These are phyloP conservation scores for Aphanomyces stellatus DNA, from an alignment of 352 stramenopile species.

Conservation along the genomic window DNA sequence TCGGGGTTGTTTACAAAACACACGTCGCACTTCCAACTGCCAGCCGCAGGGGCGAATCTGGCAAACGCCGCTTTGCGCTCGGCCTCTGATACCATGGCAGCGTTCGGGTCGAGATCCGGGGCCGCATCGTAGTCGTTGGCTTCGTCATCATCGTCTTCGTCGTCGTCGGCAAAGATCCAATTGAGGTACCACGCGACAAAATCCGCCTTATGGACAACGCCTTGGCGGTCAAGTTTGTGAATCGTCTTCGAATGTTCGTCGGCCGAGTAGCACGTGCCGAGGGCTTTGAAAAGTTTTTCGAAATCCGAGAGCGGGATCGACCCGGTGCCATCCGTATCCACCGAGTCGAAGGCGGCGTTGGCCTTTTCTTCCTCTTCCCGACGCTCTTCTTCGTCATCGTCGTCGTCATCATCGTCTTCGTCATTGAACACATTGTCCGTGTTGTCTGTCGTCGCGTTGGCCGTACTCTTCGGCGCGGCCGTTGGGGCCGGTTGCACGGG, in stretches of 20 bases:
- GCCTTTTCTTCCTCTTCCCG: constrained; percentile 52
- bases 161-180: constrained; percentile 43
- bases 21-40: constrained; percentile 5
- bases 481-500: neutral
- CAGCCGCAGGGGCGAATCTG: constrained; percentile 33
- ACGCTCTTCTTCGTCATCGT: constrained; percentile 55
- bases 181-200: constrained; percentile 56
- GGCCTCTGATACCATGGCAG: constrained; percentile 41
- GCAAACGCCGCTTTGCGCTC: constrained; percentile 41
- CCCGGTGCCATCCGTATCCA: constrained; percentile 26
- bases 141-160: constrained; percentile 41
- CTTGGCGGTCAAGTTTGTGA: constrained; percentile 33
- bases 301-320: constrained; percentile 36
- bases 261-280: constrained; percentile 48
- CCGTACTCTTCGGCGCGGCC: neutral
- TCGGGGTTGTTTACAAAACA: neutral
- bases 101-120: constrained; percentile 5
- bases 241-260: constrained; percentile 39
- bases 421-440: constrained; percentile 45
- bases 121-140: constrained; percentile 23
- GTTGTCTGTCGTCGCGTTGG: constrained; percentile 12
- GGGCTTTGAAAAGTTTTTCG: constrained; percentile 43
- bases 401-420: constrained; percentile 38
- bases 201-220: constrained; percentile 40
- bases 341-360: constrained; percentile 30